Evolutionary conservation across 148 eudicot genomes (phyloP).

Genomic region (Rhododendron henanense): DNA sequence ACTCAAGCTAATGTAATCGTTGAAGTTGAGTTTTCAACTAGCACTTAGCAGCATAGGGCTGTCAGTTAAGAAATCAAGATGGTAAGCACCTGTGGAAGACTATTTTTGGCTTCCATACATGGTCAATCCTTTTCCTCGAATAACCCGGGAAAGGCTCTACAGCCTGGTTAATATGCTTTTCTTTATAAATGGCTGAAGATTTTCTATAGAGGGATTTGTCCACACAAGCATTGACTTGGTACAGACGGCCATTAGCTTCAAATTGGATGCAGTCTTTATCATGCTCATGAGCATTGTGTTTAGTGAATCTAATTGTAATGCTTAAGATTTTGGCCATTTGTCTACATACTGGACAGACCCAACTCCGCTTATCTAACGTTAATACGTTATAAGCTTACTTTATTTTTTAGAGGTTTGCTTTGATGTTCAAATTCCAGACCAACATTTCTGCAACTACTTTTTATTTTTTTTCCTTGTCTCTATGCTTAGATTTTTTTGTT

Average conservation of each 20-base stretch:
- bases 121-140: not conserved
- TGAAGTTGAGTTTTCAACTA: not conserved
- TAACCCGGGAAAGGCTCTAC: not conserved
- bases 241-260: not conserved
- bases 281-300: not conserved
- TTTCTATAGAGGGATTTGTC: not conserved
- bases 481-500: not conserved
- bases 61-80: not conserved
- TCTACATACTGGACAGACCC: not conserved
- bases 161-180: constrained; percentile 8
- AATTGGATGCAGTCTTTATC: not conserved
- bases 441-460: not conserved
- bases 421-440: not conserved
- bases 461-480: not conserved
- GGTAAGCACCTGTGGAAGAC: not conserved
- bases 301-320: not conserved
- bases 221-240: not conserved
- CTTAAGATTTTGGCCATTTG: not conserved
- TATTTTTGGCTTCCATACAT: not conserved
- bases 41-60: not conserved
- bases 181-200: not conserved
- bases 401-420: not conserved
- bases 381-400: not conserved
- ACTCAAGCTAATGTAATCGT: not conserved
- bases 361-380: not conserved